Evolutionary conservation across 495 filamentous ascomycete species (phyloP), one percentile per base, ranked within the genome.

Genomic region (Aspergillus sclerotiicarbonarius): DNA sequence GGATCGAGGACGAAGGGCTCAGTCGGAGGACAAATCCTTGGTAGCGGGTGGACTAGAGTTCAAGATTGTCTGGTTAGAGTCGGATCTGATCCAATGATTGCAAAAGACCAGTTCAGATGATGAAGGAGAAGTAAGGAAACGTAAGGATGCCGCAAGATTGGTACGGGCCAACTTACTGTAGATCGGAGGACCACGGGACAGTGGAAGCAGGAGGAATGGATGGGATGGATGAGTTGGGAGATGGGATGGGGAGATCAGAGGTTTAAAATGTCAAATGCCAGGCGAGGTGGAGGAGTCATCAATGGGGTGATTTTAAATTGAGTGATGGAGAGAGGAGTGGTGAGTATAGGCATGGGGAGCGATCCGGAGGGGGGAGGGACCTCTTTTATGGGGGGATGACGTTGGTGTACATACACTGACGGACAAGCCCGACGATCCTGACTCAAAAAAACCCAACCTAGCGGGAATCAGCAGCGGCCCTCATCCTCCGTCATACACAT

Each of bases 31-130:
- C 39, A 21, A 21, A 56, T 33, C 54, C 44, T 46, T 53, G 51
- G 58, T 41, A 45, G 25, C 25, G 5, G 39, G 52, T 49, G 44
- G n/a, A 8, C 31, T 56, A 56, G 47, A 47, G 25, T 48, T 56
- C 45, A 48, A 9, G 35, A 33, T 47, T 56, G 30, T n/a, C 20
- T 61, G 66, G 56, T 60, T 68, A 58, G 25, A 25, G 58, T 59
- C 47, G 25, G 18, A 56, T 60, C 39, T 53, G 39, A 48, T 51
- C 30, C 43, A 33, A 56, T 37, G 53, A 56, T 33, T 33, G 55
- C 25, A 51, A 54, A 54, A 15, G 21, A 49, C 18, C 37, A 43
- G 16, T 20, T 30, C 46, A 52, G 35, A 46, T 21, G 15, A 50
- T 18, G 21, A 32, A 37, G 33, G 9, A 51, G 55, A 49, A 32